Evolutionary conservation across 768 basidiomycete genomes (phyloP).

Genomic region (Mycena venus): DNA sequence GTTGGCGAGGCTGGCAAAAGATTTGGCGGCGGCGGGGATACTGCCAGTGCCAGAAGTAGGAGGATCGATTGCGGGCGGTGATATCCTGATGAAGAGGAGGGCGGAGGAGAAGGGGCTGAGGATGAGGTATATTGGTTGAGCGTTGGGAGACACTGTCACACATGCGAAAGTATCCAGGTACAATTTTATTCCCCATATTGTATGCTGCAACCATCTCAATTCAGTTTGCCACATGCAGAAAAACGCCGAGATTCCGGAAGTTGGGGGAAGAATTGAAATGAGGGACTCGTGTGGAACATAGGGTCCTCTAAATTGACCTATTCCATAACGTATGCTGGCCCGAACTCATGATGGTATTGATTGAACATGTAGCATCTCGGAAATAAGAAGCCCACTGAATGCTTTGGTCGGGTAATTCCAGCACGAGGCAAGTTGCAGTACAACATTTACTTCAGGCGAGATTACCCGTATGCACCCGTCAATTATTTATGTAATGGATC

Average conservation of each 20-base stretch:
- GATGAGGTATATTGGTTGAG: slow-evolving; percentile 16
- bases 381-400: too few relatives aligned
- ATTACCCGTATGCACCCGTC: too few relatives aligned
- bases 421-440: too few relatives aligned
- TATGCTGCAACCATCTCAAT: too few relatives aligned
- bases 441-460: too few relatives aligned
- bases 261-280: background rate
- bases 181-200: too few relatives aligned
- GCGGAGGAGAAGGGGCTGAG: slow-evolving; percentile 18
- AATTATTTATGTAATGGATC: too few relatives aligned
- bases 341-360: too few relatives aligned
- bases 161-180: background rate
- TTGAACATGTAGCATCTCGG: too few relatives aligned
- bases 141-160: background rate
- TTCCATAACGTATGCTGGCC: too few relatives aligned
- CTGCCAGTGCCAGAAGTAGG: slow-evolving; percentile 17
- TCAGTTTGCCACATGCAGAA: slow-evolving; percentile 4
- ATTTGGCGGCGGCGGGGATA: slow-evolving; percentile 17
- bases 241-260: background rate
- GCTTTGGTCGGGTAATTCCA: too few relatives aligned
- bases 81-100: slow-evolving; percentile 23
- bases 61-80: slow-evolving; percentile 14
- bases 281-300: background rate
- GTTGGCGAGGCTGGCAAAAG: slow-evolving; percentile 21
- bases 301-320: background rate